Conservation (phyloP, 1,284 basidiomycete genomes). For the Microbotryum saponariae region DNA sequence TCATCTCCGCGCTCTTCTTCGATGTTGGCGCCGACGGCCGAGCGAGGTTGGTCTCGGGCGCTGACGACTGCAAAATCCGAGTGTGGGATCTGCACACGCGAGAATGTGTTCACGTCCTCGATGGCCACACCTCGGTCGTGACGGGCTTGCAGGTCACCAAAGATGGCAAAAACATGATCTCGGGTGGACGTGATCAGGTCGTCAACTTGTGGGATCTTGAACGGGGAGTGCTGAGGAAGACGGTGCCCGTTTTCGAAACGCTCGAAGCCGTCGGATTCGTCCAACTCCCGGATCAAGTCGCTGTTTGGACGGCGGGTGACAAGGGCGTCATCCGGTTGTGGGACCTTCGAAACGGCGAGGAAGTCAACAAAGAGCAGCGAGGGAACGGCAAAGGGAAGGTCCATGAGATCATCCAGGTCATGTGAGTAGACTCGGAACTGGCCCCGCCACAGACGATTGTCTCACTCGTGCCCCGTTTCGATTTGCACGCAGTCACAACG, state of each 20-base stretch:
- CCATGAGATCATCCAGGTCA: constrained; percentile 33
- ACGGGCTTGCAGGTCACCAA: constrained; percentile 58
- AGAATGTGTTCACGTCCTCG: constrained; percentile 55
- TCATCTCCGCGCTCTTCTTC: constrained; percentile 81
- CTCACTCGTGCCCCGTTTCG: constrained; percentile 3
- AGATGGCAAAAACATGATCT: constrained; percentile 79
- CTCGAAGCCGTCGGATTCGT: constrained; percentile 76
- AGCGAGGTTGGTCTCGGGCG: constrained; percentile 34
- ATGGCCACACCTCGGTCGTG: constrained; percentile 85
- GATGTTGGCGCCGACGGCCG: constrained; percentile 42
- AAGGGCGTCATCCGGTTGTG: constrained; percentile 75
- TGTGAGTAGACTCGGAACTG: constrained; percentile 18
- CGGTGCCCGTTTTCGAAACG: constrained; percentile 76
- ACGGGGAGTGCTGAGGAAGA: constrained; percentile 55
- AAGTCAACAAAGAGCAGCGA: constrained; percentile 48
- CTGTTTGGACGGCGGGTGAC: constrained; percentile 79
- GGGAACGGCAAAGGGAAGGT: constrained; percentile 22
- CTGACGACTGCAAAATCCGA: constrained; percentile 69
- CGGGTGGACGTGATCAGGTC: constrained; percentile 82
- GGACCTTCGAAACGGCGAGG: constrained; percentile 62
- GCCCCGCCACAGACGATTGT: neutral
- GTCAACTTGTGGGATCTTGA: constrained; percentile 78
- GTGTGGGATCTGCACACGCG: constrained; percentile 70
- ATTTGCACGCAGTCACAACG: constrained; percentile 54
- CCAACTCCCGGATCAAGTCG: constrained; percentile 44